Evolutionary conservation across 164 flowering plant genomes (phyloP), one percentile per base, ranked within the genome.

Genomic region (Annona cherimola): DNA sequence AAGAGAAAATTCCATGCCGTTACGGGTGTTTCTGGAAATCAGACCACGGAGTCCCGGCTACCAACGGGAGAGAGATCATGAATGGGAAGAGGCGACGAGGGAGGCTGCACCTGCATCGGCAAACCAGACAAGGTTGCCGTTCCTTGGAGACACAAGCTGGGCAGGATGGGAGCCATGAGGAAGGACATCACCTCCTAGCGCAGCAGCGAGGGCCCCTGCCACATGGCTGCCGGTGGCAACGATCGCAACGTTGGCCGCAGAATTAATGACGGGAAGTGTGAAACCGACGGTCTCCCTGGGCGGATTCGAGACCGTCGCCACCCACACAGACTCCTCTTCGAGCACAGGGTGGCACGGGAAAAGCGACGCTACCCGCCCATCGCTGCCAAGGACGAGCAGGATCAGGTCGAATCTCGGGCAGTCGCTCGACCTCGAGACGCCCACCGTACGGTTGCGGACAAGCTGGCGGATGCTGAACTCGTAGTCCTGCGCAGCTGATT

Each of bases 401-500:
- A 79, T 26, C 0, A 82, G 77, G 63, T 79, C 84, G 55, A 79
- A 82, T 54, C 75, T 67, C 1, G 84, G 82, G 70, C 79, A 82
- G 71, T 77, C 84, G 64, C 76, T 71, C 19, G 71, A 64, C 7
- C 46, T 73, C n/a, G 82, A 81, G 14, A 76, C 84, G 6, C 45
- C 73, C 66, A 84, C 72, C 41, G 77, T 78, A 42, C 84, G 86
- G 20, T 76, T 78, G 57, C 81, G 76, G 5, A 84, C 84, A 4
- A 70, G 76, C 77, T 84, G 84, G 4, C 84, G 71, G 77, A 84
- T 79, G 55, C 46, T 64, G 72, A 78, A 84, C 59, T 80, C 82
- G 72, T 84, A 84, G 35, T 78, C 76, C 45, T 78, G 79, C 1
- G 86, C 86, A n/a, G 86, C 81, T 26, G 73, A 20, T 73, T 81